Base-by-base conservation (phyloP, 192 early-diverging fungal genomes). In the Coemansia sp. region DNA sequence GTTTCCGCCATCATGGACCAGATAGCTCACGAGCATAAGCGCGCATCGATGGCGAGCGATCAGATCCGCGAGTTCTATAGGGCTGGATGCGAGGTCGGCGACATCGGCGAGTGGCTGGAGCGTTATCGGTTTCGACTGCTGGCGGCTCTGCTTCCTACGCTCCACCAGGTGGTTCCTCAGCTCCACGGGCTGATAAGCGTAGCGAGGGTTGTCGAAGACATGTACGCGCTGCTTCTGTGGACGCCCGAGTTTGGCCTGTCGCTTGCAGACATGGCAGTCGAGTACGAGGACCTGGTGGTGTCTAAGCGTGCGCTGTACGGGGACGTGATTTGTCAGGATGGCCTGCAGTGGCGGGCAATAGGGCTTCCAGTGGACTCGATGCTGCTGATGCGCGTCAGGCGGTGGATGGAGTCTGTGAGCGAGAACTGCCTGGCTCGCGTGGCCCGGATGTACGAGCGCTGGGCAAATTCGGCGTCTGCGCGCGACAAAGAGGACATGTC, bases 21-120 rank as follows among this genome's bases (percentile, higher is more conserved):
- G 9, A 6, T 67, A 5, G 55, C 51, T 6, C 22, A 59, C 14
- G 54, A 47, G 1, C 32, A 34, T 13, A 65, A 49, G 23, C 51
- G 23, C 14, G 36, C 35, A 27, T 18, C 49, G 23, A 23, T 79
- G 52, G 47, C 57, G 2, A 50, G 71, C 48, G 77, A 71, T 19
- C 36, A 48, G 45, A 30, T 74, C 36, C 71, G 51, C 25, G 71
- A 74, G 49, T 64, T 80, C 30, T 74, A 67, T n/a, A 49, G 35
- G 0, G 68, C 68, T 0, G 68, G 63, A 1, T 60, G 62, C 45
- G 71, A 80, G 53, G 30, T 62, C 16, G 71, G 60, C 3, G 16
- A 20, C 4, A 74, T 74, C 20, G 77, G 77, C 25, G 71, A 74
- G 29, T 80, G 77, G 77, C 60, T 80, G 35, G 42, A 63, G n/a